phyloP scores from a whole-genome alignment of 2,329 filamentous ascomycete genomes.

The Diaporthe australafricana region DNA sequence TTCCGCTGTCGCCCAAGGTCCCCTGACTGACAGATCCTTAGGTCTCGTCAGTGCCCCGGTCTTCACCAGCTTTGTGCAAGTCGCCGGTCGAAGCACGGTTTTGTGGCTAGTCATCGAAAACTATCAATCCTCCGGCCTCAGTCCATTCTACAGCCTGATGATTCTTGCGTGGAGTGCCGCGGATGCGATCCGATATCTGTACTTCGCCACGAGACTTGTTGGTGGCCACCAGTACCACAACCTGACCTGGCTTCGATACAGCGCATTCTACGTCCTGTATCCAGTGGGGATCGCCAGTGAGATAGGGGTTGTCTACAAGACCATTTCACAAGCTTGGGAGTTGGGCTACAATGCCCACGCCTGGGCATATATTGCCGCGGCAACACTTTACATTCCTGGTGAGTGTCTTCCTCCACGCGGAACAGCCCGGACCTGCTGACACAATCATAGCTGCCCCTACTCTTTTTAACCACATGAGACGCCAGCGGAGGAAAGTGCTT shows the following conservation, averaged over 20 bases:
- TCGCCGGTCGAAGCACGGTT: constrained; percentile 34
- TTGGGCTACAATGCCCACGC: constrained; percentile 4
- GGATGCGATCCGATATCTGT: constrained; percentile 33
- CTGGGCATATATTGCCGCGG: constrained; percentile 32
- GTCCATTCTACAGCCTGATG: constrained; percentile 22
- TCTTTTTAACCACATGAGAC: constrained; percentile 35
- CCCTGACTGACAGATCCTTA: not conserved
- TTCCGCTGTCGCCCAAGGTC: no score
- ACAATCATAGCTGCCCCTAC: constrained; percentile 29
- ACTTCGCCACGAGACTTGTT: constrained; percentile 34
- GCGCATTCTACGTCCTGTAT: constrained; percentile 35
- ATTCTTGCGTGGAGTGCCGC: constrained; percentile 33
- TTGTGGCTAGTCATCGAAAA: constrained; percentile 36
- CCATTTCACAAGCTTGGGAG: constrained; percentile 16
- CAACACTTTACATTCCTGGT: constrained; percentile 34
- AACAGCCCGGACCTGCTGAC: not conserved
- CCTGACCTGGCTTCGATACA: constrained; percentile 36
- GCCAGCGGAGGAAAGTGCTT: constrained; percentile 33
- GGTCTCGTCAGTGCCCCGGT: constrained; percentile 36
- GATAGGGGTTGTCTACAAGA: constrained; percentile 27
- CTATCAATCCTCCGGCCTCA: constrained; percentile 27
- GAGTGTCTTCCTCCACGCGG: not conserved
- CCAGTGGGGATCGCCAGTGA: constrained; percentile 34
- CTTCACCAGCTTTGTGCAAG: constrained; percentile 33
- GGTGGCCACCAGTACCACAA: constrained; percentile 34